Evolutionary conservation across 2,329 filamentous ascomycete species (phyloP).

Genomic region (Fusarium stilboides): DNA sequence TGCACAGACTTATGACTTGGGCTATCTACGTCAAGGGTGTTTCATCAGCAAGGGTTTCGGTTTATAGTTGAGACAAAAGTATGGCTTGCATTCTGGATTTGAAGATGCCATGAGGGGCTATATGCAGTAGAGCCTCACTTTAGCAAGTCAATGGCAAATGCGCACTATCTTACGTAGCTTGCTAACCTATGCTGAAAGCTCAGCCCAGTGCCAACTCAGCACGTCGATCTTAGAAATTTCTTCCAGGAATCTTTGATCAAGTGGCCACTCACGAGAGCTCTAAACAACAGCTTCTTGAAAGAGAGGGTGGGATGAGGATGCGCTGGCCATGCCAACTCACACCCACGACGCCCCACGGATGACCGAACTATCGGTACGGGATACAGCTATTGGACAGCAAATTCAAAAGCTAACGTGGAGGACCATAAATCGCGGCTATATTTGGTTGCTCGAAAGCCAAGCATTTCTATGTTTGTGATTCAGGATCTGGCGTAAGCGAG

Average conservation of each 20-base stretch:
- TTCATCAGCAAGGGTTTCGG: slow-evolving; percentile 3
- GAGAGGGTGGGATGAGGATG: slow-evolving; percentile 46
- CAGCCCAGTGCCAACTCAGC: slow-evolving; percentile 46
- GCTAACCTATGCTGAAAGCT: not conserved
- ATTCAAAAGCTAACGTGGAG: slow-evolving; percentile 4
- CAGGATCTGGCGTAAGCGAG: slow-evolving; percentile 6
- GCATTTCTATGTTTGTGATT: slow-evolving; percentile 18
- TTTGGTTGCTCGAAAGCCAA: slow-evolving; percentile 21
- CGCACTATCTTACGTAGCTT: slow-evolving; percentile 20
- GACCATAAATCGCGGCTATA: slow-evolving; percentile 22
- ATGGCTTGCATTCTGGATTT: slow-evolving; percentile 22
- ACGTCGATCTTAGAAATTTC: slow-evolving; percentile 37
- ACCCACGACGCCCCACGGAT: slow-evolving; percentile 29
- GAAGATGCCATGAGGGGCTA: not conserved
- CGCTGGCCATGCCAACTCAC: slow-evolving; percentile 51
- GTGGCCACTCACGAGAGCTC: slow-evolving; percentile 33
- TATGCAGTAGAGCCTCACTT: slow-evolving; percentile 14
- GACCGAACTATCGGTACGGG: slow-evolving; percentile 29
- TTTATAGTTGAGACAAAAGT: slow-evolving; percentile 6
- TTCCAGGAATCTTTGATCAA: slow-evolving; percentile 7
- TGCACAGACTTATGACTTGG: slow-evolving; percentile 25
- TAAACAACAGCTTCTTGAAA: slow-evolving; percentile 24
- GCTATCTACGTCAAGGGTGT: not conserved
- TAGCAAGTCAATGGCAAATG: not conserved
- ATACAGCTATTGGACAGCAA: slow-evolving; percentile 35